These are phyloP conservation scores for Colletotrichum agaves DNA, from an alignment of 2,329 filamentous ascomycete species.

Conservation along the genomic window DNA sequence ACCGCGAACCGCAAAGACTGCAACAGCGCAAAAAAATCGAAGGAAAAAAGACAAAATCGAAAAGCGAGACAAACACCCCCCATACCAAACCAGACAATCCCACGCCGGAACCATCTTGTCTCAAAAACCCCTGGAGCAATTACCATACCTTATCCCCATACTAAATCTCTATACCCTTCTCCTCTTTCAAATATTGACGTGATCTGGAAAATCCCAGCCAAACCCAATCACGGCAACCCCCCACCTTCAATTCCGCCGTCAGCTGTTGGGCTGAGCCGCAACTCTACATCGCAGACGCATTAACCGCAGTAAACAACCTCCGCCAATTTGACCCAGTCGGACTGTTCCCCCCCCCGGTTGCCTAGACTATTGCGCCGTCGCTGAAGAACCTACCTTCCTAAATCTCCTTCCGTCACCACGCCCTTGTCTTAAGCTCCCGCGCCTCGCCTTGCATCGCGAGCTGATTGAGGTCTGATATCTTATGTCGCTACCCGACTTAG, in stretches of 20 bases:
- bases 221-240: neutral
- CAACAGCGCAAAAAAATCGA: neutral
- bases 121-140: neutral
- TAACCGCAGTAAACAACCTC: constrained; percentile 9
- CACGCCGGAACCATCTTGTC: neutral
- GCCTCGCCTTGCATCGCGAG: constrained; percentile 28
- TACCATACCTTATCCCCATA: constrained; percentile 23
- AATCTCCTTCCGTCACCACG: constrained; percentile 1
- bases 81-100: neutral
- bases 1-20: neutral
- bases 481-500: neutral
- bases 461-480: constrained; percentile 8
- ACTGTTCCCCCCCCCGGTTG: neutral
- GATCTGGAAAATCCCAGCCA: constrained; percentile 5
- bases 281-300: constrained; percentile 7
- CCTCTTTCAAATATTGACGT: constrained; percentile 22
- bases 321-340: neutral
- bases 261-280: constrained; percentile 35
- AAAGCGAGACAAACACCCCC: neutral
- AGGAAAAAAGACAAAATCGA: constrained; percentile 14
- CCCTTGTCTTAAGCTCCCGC: neutral
- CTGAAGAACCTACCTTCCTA: constrained; percentile 18
- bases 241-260: neutral
- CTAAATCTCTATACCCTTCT: neutral
- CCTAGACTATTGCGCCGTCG: constrained; percentile 34